A percentile compares a stretch with the other conserved stretches of the same genome.
Conservation (phyloP, 2,329 filamentous ascomycete species). For the Byssothecium circinans region DNA sequence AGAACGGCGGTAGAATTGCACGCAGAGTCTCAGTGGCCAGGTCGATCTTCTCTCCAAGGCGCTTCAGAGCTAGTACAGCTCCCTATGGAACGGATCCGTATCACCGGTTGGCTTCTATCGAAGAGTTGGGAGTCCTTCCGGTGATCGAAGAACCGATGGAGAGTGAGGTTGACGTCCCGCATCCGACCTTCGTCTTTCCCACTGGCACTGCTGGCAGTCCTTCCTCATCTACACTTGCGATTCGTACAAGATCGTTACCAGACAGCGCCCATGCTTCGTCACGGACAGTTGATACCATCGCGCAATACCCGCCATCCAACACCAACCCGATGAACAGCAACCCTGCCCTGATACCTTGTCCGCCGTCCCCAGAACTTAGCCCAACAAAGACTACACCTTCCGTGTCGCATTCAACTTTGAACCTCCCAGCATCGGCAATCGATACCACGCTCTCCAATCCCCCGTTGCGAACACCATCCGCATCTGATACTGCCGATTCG, state of each 20-base stretch:
- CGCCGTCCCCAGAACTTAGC: not conserved
- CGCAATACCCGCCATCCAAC: not conserved
- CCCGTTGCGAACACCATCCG: not conserved
- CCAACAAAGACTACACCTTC: not conserved
- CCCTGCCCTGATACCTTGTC: not conserved
- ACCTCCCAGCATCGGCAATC: not conserved
- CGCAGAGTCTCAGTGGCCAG: not conserved
- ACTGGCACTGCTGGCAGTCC: not conserved
- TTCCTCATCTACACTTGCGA: not conserved
- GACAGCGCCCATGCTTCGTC: not conserved
- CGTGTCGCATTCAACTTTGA: not conserved
- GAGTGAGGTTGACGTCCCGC: not conserved
- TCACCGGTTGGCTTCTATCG: not conserved
- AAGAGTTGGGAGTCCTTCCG: slow-evolving; percentile 5
- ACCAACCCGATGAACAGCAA: not conserved
- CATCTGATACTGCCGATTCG: not conserved
- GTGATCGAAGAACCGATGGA: not conserved
- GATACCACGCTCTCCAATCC: not conserved
- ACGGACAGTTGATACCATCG: not conserved
- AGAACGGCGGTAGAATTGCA: not conserved
- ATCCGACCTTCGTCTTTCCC: not conserved
- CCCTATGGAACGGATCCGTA: not conserved
- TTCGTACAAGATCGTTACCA: not conserved
- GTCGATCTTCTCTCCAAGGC: not conserved
- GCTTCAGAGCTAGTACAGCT: not conserved